Evolutionary conservation across 192 early-diverging fungal species (phyloP).

Genomic region (Jimgerdemannia lactiflua): DNA sequence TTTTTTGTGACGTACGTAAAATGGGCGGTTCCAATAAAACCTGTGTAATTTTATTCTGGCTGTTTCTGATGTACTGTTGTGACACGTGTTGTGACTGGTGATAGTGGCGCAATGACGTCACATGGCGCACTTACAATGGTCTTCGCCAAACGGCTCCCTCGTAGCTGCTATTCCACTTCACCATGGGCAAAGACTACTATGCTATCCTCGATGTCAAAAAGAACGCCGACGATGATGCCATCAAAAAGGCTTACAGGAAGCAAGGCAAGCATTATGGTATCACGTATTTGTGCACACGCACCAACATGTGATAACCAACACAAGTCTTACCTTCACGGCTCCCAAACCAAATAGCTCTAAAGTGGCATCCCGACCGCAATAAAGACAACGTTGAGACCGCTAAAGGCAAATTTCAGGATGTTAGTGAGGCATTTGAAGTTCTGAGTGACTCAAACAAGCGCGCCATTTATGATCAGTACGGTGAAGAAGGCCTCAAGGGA

Average conservation of each 20-base stretch:
- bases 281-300: too few relatives aligned
- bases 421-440: constrained; percentile 96
- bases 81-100: too few relatives aligned
- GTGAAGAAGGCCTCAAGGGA: constrained; percentile 92
- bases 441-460: constrained; percentile 93
- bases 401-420: constrained; percentile 92
- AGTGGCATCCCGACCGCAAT: constrained; percentile 79
- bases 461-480: constrained; percentile 92
- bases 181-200: constrained; percentile 95
- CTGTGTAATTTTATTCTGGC: too few relatives aligned
- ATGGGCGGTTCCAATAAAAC: too few relatives aligned
- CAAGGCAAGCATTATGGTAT: constrained; percentile 17
- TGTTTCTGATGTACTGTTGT: too few relatives aligned
- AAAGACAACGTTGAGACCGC: constrained; percentile 62
- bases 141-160: too few relatives aligned
- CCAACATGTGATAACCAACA: too few relatives aligned
- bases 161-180: background rate
- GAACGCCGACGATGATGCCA: constrained; percentile 69
- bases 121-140: too few relatives aligned
- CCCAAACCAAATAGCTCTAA: constrained; percentile 47
- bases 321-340: background rate
- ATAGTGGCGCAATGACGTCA: too few relatives aligned
- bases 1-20: too few relatives aligned
- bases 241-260: constrained; percentile 82
- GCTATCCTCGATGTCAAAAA: constrained; percentile 81